Base-by-base conservation (phyloP, 2,329 filamentous ascomycete genomes). In the Trichoderma sp. region DNA sequence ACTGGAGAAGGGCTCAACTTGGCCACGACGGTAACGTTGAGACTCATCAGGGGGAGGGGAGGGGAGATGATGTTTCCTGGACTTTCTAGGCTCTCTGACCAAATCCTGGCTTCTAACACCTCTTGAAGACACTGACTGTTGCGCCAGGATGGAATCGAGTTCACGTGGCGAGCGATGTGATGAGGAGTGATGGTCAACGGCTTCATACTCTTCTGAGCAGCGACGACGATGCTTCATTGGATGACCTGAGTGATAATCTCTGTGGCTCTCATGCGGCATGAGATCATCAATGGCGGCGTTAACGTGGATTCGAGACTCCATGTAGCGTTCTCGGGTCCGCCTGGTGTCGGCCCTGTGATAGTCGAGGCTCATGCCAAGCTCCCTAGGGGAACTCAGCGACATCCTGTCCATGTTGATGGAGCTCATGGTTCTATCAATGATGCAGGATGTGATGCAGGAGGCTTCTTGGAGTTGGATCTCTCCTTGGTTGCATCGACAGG, bases 81-180 rank as follows among this genome's bases (percentile, higher is more conserved):
- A 13, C 17, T n/a, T 50, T 27, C 22, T 56, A 29, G 56, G 6
- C 22, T 61, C 39, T 17, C 17, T 57, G 5, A 25, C 48, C 25
- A 37, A 42, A 5, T 37, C 67, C 57, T 58, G 63, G 27, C 56
- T 54, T 17, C 37, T 52, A 13, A 17, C 34, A 22, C 63, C 35
- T 12, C 56, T 56, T 45, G 54, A 56, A 29, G 53, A 42, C 17
- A 45, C 67, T 56, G 63, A 67, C 25, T 50, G 35, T 57, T 63
- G 50, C 27, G 32, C 39, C 15, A 61, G 19, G 27, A 60, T 15
- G 10, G 67, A 68, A 29, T 66, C 25, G 25, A 60, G 25, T 22
- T 68, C 67, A 68, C 42, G 67, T 60, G 67, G 67, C 15, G 67
- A 68, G 10, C 34, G 39, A 56, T 48, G 34, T 48, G 63, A 68